Evolutionary conservation across 495 filamentous ascomycete genomes (phyloP).

Genomic region (Immersiella caudata): DNA sequence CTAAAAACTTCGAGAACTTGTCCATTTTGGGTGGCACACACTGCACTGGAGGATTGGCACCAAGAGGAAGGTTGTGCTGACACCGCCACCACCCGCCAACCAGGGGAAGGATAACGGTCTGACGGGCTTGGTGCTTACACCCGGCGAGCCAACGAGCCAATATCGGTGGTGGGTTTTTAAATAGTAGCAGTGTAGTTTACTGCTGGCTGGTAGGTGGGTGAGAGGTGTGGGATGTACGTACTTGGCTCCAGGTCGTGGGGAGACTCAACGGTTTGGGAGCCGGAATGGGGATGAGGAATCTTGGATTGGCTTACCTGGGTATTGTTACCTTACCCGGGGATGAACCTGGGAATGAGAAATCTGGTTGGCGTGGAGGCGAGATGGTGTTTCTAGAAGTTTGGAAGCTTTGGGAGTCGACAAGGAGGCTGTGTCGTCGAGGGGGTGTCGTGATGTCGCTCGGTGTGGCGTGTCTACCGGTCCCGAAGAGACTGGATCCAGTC

Average conservation of each 20-base stretch:
- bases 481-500: too few species aligned
- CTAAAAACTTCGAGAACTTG: background rate
- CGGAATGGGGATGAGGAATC: background rate
- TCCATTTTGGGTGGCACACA: background rate
- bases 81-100: background rate
- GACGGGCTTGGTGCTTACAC: too few species aligned
- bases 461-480: too few species aligned
- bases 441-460: too few species aligned
- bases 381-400: background rate
- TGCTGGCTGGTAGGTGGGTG: too few species aligned
- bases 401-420: too few species aligned
- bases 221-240: background rate
- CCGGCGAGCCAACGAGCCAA: too few species aligned
- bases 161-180: too few species aligned
- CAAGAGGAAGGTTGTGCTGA: background rate
- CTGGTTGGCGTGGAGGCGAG: background rate
- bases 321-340: background rate
- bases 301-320: background rate
- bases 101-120: too few species aligned
- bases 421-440: too few species aligned
- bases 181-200: too few species aligned
- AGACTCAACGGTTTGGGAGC: background rate
- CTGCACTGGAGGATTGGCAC: background rate
- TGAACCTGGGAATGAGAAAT: background rate
- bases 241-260: background rate